Conservation (phyloP, 495 filamentous ascomycete genomes). For the Ramalina intermedia region DNA sequence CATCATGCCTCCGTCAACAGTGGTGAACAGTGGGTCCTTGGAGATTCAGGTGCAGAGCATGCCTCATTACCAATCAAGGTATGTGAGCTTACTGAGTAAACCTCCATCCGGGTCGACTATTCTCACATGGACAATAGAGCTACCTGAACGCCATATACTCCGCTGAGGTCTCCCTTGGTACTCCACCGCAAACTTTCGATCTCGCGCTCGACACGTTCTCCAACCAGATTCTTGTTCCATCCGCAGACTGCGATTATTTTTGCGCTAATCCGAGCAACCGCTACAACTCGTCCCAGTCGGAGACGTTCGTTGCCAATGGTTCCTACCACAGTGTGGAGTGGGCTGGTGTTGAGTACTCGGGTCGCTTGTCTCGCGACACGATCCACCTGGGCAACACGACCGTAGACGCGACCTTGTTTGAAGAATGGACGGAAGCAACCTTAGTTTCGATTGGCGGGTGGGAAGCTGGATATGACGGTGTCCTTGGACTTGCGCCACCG, state of each 20-base stretch:
- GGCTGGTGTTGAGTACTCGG: neutral
- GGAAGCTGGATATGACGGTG: neutral
- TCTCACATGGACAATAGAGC: neutral
- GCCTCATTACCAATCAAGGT: no score
- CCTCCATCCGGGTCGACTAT: no score
- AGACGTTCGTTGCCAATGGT: neutral
- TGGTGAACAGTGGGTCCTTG: no score
- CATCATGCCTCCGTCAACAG: no score
- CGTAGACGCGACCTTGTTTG: neutral
- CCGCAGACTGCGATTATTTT: neutral
- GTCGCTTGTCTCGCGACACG: neutral
- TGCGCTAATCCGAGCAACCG: neutral
- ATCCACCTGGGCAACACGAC: neutral
- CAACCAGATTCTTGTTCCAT: constrained; percentile 14
- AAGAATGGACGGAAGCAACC: neutral
- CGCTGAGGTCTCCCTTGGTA: constrained; percentile 30
- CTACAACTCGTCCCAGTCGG: neutral
- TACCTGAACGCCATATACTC: constrained; percentile 24
- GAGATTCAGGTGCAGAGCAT: no score
- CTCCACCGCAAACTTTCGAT: constrained; percentile 26
- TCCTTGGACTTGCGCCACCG: neutral
- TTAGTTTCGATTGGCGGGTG: neutral
- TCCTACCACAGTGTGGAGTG: neutral
- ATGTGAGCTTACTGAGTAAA: no score
- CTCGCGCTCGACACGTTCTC: constrained; percentile 36